Base-by-base conservation (phyloP, 192 early-diverging fungal species). In the Coemansia sp. region DNA sequence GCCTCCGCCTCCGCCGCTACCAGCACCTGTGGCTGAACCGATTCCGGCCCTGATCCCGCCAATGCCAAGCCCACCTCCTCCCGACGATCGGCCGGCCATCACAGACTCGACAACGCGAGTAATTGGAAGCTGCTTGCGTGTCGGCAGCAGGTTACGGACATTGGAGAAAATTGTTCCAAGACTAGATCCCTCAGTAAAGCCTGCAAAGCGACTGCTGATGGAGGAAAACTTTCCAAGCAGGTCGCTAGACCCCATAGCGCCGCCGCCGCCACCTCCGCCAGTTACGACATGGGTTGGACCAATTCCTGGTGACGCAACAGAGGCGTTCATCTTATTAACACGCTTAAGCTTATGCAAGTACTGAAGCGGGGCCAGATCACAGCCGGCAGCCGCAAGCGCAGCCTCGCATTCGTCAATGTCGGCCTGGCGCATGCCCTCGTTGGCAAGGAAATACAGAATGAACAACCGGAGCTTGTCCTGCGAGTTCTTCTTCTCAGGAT, bases 91-190 rank as follows among this genome's bases (percentile, higher is more conserved):
- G 75, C 78, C 63, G 60, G 89, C 88, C 93, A 99, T 95, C 32
- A 96, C 87, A 37, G 89, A 84, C 32, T 95, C 93, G 5, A 96
- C 90, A 21, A 94, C 87, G 63, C 89, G 85, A 7, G 94, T 98
- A 15, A 93, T 81, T 6, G 95, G 90, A 32, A 96, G 75, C 72
- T 99, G 94, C 77, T 94, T 95, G 56, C 89, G 87, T 6, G 93
- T 88, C 0, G 96, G 96, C 48, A 99, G 81, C 57, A 99, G 86
- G 75, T 98, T 99, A 75, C 95, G 94, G 15, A 99, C 96, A 6
- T 94, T 94, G 7, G 95, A 90, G 65, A 92, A 74, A 45, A 92
- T 77, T 63, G 89, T 89, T 40, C 91, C 89, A 49, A 93, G 84
- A 40, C 89, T 90, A 39, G 88, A 87, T 63, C 86, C 89, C 42